Evolutionary conservation across 2,329 filamentous ascomycete genomes (phyloP), one percentile per base, ranked within the genome.

Genomic region (Pseudohalonectria lignicola): DNA sequence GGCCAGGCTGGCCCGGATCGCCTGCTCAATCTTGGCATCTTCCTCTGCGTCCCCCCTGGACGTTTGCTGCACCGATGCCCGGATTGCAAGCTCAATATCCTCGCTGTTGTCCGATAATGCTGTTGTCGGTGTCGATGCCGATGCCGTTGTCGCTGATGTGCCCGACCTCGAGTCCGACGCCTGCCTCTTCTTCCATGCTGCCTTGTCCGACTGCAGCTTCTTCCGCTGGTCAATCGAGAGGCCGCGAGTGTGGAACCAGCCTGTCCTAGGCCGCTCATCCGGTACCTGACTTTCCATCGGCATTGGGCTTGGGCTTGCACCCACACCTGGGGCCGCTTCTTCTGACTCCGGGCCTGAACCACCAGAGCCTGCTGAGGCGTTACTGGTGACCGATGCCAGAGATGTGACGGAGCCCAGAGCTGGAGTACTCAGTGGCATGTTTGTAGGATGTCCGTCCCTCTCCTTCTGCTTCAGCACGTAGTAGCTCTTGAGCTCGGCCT

Each of bases 81-180:
- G 71, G 41, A 92, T 90, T 1, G 84, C 84, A 31, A 71, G 64
- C 52, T 90, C 83, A 31, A 86, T 71, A 40, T 82, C 79, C 2
- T 68, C 66, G 25, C 74, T 66, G n/a, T 72, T 63, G 5, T n/a
- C n/a, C n/a, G n/a, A n/a, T n/a, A n/a, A n/a, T n/a, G n/a, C n/a
- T n/a, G n/a, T n/a, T n/a, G n/a, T n/a, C n/a, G n/a, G n/a, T n/a
- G n/a, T 37, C 43, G 6, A 41, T 37, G 32, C 36, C 26, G 31
- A 31, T 26, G 45, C 41, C 44, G 33, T 41, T 39, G 29, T 41
- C 43, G 39, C 42, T 26, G 23, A 26, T 12, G 34, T 41, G 33
- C 34, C 23, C 35, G 36, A 30, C 15, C 26, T 15, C 36, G 50
- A 53, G 1, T n/a, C n/a, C n/a, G n/a, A n/a, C n/a, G 53, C 48